Base-by-base conservation (phyloP, 73 alveolate species). In the Paraurostyla sp. region DNA sequence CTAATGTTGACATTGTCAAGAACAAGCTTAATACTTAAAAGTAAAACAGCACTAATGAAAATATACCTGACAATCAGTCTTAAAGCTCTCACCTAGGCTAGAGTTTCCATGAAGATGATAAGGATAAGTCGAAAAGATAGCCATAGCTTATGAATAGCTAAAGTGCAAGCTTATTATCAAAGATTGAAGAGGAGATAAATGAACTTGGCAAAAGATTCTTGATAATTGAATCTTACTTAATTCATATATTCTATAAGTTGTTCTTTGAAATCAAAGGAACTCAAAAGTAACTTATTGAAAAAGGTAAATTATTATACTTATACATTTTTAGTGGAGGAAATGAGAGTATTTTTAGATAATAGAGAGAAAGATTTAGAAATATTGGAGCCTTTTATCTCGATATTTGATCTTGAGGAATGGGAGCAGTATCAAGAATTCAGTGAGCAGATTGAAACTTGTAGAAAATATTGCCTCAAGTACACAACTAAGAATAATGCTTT, bases 221-320 rank as follows among this genome's bases (percentile, higher is more conserved):
- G 23, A 36, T 15, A 32, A 27, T 73, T 45, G 27, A 43, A 27
- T 16, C 86, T n/a, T 73, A 25, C 35, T 73, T 48, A 3, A 73
- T 49, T 23, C 9, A 11, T 6, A 73, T 73, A 7, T 23, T 73
- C 40, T 33, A 73, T 27, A 48, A 73, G 36, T 25, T 73, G 23
- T 73, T 73, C 86, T 73, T 45, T 73, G 86, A 73, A 18, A 71
- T 73, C n/a, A 73, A 73, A 73, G 65, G 71, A 7, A 65, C 82
- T 7, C 56, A 49, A 45, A 48, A 73, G 29, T 50, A 73, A 73
- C 6, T 73, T 45, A 13, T 33, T 18, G 86, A 73, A 3, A 49
- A 73, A 22, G 78, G 78, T 60, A 60, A 60, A 2, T 60, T 27
- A 13, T 54, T 9, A 6, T 7, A 60, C 7, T 27, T 20, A 6